phyloP scores from a whole-genome alignment of 176 grass and related monocot genomes.

The Eragrostis nindensis region DNA sequence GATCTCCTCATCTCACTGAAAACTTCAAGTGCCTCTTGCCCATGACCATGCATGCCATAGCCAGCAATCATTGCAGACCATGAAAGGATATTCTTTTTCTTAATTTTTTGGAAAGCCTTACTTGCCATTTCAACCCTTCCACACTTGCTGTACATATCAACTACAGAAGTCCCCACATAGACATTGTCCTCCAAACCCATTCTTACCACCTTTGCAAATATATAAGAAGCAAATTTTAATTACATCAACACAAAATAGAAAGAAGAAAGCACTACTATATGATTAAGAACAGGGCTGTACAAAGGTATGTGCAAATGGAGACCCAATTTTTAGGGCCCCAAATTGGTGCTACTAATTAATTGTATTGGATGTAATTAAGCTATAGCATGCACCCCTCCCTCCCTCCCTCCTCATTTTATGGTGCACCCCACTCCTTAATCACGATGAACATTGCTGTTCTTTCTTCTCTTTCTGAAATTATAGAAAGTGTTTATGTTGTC shows the following conservation, averaged over 20 bases:
- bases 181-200: constrained; percentile 81
- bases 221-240: constrained; percentile 30
- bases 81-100: constrained; percentile 81
- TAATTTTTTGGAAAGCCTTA: constrained; percentile 67
- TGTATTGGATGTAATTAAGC: no score
- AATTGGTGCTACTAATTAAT: no score
- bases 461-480: no score
- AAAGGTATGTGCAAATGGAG: no score
- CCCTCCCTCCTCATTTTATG: no score
- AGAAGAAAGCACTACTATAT: no score
- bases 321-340: no score
- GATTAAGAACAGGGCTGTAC: no score
- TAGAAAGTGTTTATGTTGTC: no score
- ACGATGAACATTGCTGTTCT: no score
- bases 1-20: constrained; percentile 71
- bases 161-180: constrained; percentile 82
- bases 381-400: no score
- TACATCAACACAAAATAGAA: not conserved
- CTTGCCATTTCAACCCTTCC: constrained; percentile 78
- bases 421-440: no score
- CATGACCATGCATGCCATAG: constrained; percentile 79
- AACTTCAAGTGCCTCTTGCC: constrained; percentile 63
- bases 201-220: constrained; percentile 65
- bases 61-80: constrained; percentile 92
- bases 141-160: constrained; percentile 97